phyloP scores from a whole-genome alignment of 2,329 filamentous ascomycete species.

The Acephala macrosclerotiorum region DNA sequence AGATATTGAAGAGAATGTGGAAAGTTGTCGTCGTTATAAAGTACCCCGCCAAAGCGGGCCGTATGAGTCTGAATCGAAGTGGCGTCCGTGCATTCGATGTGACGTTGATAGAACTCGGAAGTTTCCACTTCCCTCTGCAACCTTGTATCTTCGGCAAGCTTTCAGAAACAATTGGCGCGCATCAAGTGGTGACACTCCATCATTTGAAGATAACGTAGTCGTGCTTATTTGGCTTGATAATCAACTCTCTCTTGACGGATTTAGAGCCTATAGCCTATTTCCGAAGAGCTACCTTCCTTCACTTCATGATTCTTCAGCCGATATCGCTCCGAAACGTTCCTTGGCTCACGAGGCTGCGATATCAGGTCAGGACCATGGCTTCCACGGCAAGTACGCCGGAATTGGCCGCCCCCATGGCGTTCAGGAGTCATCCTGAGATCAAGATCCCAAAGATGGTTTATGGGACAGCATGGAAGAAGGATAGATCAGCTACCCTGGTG shows the following conservation, averaged over 20 bases:
- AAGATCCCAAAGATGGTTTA: constrained; percentile 68
- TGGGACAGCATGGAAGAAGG: constrained; percentile 88
- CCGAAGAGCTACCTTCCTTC: neutral
- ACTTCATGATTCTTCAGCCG: neutral
- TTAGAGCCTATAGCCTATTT: neutral
- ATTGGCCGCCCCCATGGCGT: constrained; percentile 10
- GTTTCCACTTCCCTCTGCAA: neutral
- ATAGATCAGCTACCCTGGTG: constrained; percentile 70
- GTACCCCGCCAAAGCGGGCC: constrained; percentile 4
- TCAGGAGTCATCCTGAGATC: constrained; percentile 23
- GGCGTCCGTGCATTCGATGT: constrained; percentile 8
- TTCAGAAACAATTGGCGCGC: constrained; percentile 16
- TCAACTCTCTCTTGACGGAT: constrained; percentile 1
- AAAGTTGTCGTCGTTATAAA: constrained; percentile 1
- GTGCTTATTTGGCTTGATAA: no score
- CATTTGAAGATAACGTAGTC: no score
- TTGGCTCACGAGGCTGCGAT: constrained; percentile 4
- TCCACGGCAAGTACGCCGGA: constrained; percentile 6
- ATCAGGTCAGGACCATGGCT: constrained; percentile 11
- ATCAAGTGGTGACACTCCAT: constrained; percentile 11
- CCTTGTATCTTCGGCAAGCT: neutral
- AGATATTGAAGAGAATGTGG: neutral
- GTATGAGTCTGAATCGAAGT: constrained; percentile 16
- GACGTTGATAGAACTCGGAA: constrained; percentile 17
- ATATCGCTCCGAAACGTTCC: neutral